These are phyloP conservation scores for Tillandsia fasciculata DNA, from an alignment of 176 grass and related monocot species.

Conservation along the genomic window DNA sequence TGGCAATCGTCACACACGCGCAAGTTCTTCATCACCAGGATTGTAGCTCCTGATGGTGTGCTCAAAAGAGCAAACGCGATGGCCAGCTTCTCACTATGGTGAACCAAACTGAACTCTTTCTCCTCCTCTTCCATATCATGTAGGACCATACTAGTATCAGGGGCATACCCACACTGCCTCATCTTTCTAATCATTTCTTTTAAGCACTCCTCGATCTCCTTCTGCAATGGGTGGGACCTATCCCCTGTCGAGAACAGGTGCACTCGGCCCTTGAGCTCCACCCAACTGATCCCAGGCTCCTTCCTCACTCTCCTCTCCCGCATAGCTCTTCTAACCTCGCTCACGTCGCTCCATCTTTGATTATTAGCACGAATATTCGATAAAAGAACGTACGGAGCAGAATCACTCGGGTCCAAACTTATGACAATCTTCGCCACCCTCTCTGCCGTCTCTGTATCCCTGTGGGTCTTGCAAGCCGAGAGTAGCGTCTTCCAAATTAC, in stretches of 20 bases:
- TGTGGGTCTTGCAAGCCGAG: slow-evolving; percentile 56
- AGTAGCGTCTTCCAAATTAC: slow-evolving; percentile 71
- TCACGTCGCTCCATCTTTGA: slow-evolving; percentile 45
- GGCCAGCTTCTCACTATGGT: slow-evolving; percentile 72
- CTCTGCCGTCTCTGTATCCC: slow-evolving; percentile 49
- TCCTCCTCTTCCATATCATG: slow-evolving; percentile 82
- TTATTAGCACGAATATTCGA: slow-evolving; percentile 59
- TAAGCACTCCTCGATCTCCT: slow-evolving; percentile 38
- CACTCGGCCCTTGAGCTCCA: slow-evolving; percentile 56
- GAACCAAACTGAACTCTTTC: slow-evolving; percentile 53
- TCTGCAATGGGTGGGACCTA: slow-evolving; percentile 41
- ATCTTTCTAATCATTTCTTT: slow-evolving; percentile 46
- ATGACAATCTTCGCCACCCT: slow-evolving; percentile 41
- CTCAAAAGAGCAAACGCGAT: slow-evolving; percentile 61
- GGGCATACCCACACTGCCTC: slow-evolving; percentile 46
- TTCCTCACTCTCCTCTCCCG: slow-evolving; percentile 49
- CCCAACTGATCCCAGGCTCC: slow-evolving; percentile 67
- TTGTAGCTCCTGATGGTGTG: slow-evolving; percentile 45
- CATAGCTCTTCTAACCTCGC: slow-evolving; percentile 37
- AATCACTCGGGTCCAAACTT: slow-evolving; percentile 50
- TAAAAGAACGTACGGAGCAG: slow-evolving; percentile 54
- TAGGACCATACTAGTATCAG: slow-evolving; percentile 53
- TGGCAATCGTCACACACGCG: slow-evolving; percentile 77
- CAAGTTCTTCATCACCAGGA: slow-evolving; percentile 68
- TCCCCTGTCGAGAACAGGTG: slow-evolving; percentile 54